Base-by-base conservation (phyloP, 1,284 basidiomycete genomes). In the Schizophyllum commune region DNA sequence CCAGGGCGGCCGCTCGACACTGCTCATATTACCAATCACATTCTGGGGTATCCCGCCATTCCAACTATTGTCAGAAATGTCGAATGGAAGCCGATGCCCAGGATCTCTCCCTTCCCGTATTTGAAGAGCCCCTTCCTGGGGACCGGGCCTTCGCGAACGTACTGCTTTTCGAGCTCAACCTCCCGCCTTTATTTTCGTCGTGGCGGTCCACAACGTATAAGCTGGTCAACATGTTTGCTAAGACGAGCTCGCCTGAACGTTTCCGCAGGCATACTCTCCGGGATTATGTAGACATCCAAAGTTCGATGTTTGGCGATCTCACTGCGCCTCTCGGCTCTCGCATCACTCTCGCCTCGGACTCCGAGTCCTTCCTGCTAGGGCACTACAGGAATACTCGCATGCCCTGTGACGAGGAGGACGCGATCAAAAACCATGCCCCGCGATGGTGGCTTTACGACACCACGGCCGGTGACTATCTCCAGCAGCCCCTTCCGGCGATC, bases 111-210 rank as follows among this genome's bases (percentile, higher is more conserved):
- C 81, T 84, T 52, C 2, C 53, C 0, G 65, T 79, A 2, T 69
- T 79, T 55, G 82, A 84, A 58, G 83, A 80, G 82, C 82, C 81
- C 0, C 66, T 84, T 34, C 80, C 82, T 0, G 34, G 61, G 0
- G 55, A 68, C 6, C 1, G 27, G 2, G 47, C 68, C 0, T 27
- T 60, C 0, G 73, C 72, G 0, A 66, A 73, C 57, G 64, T 62
- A 0, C 71, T 74, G 0, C 69, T 83, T 0, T 83, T 85, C 56
- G 82, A 84, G 60, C 62, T 82, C 1, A 58, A 65, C 2, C 73
- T 73, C 53, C 83, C 83, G 0, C 27, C 62, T 0, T 62, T 66
- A 0, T 79, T 82, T 61, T 63, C 68, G 3, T 68, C 73, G 39
- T 84, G 83, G 83, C 71, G 83, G 15, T 66, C 67, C 2, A 68